These are phyloP conservation scores for Baorangia bicolor DNA, from an alignment of 768 basidiomycete genomes.

Conservation along the genomic window DNA sequence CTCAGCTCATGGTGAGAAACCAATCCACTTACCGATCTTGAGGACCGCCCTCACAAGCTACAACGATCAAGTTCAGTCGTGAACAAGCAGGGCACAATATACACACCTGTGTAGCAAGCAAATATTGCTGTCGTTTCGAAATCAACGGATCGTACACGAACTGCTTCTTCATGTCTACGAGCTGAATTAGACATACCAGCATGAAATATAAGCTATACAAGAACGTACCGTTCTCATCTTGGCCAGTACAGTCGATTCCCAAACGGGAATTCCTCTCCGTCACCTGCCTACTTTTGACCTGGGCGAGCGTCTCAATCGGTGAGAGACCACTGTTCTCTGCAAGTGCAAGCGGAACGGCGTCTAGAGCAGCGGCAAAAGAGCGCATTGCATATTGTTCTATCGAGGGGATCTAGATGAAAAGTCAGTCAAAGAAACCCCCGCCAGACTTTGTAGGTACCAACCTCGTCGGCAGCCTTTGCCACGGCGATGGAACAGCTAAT, in stretches of 20 bases:
- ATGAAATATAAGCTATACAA: neutral
- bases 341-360: slow-evolving; percentile 91
- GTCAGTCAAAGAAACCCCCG: neutral
- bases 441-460: slow-evolving; percentile 29
- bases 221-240: slow-evolving; percentile 77
- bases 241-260: slow-evolving; percentile 90
- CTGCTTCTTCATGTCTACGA: slow-evolving; percentile 92
- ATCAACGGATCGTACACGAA: slow-evolving; percentile 97
- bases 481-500: slow-evolving; percentile 95
- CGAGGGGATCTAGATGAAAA: slow-evolving; percentile 67
- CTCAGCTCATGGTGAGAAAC: neutral
- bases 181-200: neutral
- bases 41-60: slow-evolving; percentile 83
- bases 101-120: slow-evolving; percentile 90
- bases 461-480: slow-evolving; percentile 91
- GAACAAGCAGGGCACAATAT: neutral
- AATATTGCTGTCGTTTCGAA: slow-evolving; percentile 94
- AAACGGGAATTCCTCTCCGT: slow-evolving; percentile 78
- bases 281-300: slow-evolving; percentile 92
- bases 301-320: slow-evolving; percentile 95
- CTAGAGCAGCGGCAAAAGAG: slow-evolving; percentile 94
- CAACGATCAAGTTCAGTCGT: slow-evolving; percentile 3
- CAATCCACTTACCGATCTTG: slow-evolving; percentile 67
- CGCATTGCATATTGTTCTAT: slow-evolving; percentile 99
- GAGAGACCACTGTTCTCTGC: slow-evolving; percentile 97